Evolutionary conservation across 805 yeast genomes (phyloP).

Genomic region (Blastobotrys americana): DNA sequence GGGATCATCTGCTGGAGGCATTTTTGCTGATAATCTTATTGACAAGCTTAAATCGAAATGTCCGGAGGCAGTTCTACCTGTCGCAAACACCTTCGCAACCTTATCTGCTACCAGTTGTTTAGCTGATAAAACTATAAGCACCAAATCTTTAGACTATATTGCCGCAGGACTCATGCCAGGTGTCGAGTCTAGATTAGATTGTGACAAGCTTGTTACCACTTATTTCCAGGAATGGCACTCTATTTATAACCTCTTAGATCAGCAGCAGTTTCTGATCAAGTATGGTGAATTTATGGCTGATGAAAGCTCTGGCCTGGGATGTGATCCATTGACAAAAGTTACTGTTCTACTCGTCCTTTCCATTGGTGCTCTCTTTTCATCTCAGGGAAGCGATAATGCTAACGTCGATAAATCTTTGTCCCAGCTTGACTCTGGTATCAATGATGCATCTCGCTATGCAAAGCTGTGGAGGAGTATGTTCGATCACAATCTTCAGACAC

Average conservation of each 20-base stretch:
- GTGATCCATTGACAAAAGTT: constrained; percentile 19
- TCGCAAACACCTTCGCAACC: constrained; percentile 3
- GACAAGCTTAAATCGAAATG: constrained; percentile 24
- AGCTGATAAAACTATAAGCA: too few species aligned
- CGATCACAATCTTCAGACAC: constrained; percentile 7
- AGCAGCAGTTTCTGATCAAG: constrained; percentile 55
- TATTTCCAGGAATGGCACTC: constrained; percentile 77
- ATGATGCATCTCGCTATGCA: constrained; percentile 11
- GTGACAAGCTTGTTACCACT: constrained; percentile 60
- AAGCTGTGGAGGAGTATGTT: constrained; percentile 23
- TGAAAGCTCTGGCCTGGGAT: constrained; percentile 3
- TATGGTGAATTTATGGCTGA: constrained; percentile 38
- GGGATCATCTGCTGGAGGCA: constrained; percentile 32
- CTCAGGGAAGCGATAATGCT: constrained; percentile 4
- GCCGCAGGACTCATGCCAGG: neutral
- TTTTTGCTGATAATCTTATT: constrained; percentile 24
- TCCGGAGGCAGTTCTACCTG: constrained; percentile 18
- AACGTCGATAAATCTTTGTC: neutral
- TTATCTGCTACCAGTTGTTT: neutral
- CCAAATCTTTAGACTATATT: too few species aligned
- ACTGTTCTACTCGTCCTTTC: constrained; percentile 25
- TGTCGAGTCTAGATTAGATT: constrained; percentile 39
- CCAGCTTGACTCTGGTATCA: constrained; percentile 1
- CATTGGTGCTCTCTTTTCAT: constrained; percentile 21
- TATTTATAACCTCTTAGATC: constrained; percentile 61